Evolutionary conservation across 129 eudicot genomes (phyloP).

Genomic region (Lactuca saligna): DNA sequence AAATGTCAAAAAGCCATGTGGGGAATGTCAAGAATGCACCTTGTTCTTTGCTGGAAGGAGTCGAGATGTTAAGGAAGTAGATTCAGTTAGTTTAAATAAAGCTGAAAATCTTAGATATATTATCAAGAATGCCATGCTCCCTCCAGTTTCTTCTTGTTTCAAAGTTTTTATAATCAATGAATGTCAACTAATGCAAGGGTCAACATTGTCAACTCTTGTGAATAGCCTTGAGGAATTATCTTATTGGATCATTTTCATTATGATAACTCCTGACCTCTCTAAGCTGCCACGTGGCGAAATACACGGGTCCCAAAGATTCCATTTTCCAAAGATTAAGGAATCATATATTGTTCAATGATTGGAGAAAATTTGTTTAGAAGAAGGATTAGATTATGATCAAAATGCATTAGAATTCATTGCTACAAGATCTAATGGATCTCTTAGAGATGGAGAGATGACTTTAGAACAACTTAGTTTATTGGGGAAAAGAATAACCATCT

Average conservation of each 20-base stretch:
- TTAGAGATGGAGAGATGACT: slow-evolving; percentile 94
- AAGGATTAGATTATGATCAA: slow-evolving; percentile 68
- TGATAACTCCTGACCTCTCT: slow-evolving; percentile 80
- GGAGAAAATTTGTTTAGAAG: slow-evolving; percentile 60
- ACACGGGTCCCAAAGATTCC: slow-evolving; percentile 60
- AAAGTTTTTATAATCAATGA: slow-evolving; percentile 82
- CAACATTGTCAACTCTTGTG: slow-evolving; percentile 66
- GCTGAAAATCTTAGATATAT: slow-evolving; percentile 48
- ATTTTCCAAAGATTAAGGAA: slow-evolving; percentile 64
- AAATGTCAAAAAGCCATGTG: slow-evolving; percentile 54
- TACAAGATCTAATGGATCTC: slow-evolving; percentile 73
- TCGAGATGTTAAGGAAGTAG: slow-evolving; percentile 77
- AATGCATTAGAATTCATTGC: slow-evolving; percentile 76
- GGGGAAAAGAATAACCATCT: slow-evolving; percentile 68
- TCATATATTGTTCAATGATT: slow-evolving; percentile 52
- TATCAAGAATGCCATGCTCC: slow-evolving; percentile 54
- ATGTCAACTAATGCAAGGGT: slow-evolving; percentile 71
- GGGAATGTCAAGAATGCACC: slow-evolving; percentile 71
- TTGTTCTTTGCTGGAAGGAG: slow-evolving; percentile 78
- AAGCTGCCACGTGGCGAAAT: slow-evolving; percentile 64
- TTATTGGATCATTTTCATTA: slow-evolving; percentile 59
- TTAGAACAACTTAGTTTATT: slow-evolving; percentile 90
- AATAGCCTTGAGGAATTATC: slow-evolving; percentile 55
- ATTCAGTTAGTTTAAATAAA: slow-evolving; percentile 67
- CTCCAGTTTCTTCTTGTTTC: slow-evolving; percentile 72